phyloP scores from a whole-genome alignment of 2,329 filamentous ascomycete genomes.

The Sporothrix euskadiensis region DNA sequence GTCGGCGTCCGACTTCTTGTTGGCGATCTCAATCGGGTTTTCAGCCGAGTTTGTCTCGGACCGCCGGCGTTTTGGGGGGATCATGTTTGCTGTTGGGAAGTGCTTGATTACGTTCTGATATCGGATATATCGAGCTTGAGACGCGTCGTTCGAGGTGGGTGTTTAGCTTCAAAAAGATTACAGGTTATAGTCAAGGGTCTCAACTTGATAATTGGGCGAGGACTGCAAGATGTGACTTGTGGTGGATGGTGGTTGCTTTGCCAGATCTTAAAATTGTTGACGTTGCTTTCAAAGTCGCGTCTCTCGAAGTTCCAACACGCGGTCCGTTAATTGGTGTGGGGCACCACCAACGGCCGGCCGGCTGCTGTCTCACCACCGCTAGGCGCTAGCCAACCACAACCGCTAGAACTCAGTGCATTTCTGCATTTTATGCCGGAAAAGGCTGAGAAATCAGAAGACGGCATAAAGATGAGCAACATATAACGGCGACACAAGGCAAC shows the following conservation, averaged over 20 bases:
- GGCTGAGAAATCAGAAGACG: neutral
- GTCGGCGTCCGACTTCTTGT: constrained; percentile 48
- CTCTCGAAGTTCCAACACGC: neutral
- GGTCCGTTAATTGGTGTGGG: neutral
- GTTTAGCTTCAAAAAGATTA: neutral
- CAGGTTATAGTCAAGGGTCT: neutral
- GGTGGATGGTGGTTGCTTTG: neutral
- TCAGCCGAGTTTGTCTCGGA: constrained; percentile 45
- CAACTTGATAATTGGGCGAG: neutral
- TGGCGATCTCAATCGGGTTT: constrained; percentile 51
- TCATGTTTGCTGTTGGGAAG: constrained; percentile 22
- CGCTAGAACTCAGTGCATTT: constrained; percentile 12
- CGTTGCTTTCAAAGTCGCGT: neutral
- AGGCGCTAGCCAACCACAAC: constrained; percentile 12
- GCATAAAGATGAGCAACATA: neutral
- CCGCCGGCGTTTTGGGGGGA: constrained; percentile 27
- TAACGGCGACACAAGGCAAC: neutral
- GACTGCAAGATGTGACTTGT: neutral
- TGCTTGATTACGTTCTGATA: neutral
- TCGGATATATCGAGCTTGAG: neutral
- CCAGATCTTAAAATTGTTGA: neutral
- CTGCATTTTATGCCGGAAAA: neutral
- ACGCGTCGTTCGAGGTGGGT: neutral
- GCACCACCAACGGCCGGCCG: neutral
- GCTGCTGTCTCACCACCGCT: neutral